Evolutionary conservation across 352 stramenopile genomes (phyloP).

Genomic region (Pythium dissotocum): DNA sequence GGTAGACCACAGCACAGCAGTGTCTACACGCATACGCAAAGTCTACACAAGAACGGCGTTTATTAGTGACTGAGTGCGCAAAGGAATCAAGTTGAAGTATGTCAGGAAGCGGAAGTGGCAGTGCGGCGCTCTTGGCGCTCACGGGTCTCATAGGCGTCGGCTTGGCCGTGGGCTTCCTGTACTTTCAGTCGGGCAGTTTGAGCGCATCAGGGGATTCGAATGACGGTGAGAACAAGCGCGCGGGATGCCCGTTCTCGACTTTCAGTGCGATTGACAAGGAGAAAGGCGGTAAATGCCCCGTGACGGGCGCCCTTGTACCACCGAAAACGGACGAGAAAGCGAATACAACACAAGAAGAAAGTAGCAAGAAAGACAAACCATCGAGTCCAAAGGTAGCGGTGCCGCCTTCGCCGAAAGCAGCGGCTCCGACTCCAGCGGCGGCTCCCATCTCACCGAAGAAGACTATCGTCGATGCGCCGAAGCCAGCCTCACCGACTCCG

Average conservation of each 20-base stretch:
- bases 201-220: conserved; percentile 23
- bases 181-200: conserved; percentile 34
- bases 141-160: conserved; percentile 63
- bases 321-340: conserved; percentile 18
- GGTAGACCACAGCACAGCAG: neutral
- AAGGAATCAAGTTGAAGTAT: conserved; percentile 29
- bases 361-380: conserved; percentile 1
- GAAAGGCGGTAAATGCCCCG: conserved; percentile 41
- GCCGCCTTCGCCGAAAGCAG: neutral
- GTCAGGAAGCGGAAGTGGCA: conserved; percentile 34
- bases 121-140: conserved; percentile 50
- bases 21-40: neutral
- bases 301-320: conserved; percentile 37
- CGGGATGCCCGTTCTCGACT: conserved; percentile 30
- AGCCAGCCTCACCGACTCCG: neutral
- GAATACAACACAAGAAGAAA: conserved; percentile 5
- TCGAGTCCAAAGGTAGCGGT: conserved; percentile 6
- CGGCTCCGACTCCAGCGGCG: neutral
- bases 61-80: neutral
- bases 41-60: neutral
- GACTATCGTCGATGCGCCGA: neutral
- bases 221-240: conserved; percentile 25
- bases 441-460: conserved; percentile 14
- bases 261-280: conserved; percentile 37
- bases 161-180: conserved; percentile 61